Percentiles rank a stretch among this genome's conserved stretches.
Evolutionary conservation across 2,329 filamentous ascomycete species (phyloP).

Genomic region (Exophiala xenobiotica): DNA sequence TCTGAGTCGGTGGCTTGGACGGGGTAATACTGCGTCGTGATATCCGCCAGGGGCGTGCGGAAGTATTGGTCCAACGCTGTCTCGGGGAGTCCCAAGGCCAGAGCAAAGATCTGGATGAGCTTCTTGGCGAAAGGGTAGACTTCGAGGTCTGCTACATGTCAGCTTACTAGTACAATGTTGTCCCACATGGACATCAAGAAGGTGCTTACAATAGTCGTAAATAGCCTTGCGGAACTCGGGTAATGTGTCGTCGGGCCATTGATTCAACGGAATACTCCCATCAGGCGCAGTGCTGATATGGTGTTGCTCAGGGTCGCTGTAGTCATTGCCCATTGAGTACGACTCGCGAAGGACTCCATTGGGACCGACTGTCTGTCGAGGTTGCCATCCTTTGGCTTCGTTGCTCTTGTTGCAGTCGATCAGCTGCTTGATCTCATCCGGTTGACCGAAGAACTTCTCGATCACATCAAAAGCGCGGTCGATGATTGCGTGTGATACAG

Average conservation of each 20-base stretch:
- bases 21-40: slow-evolving; percentile 44
- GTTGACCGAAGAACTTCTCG: slow-evolving; percentile 36
- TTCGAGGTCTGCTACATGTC: neutral
- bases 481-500: slow-evolving; percentile 25
- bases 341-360: slow-evolving; percentile 34
- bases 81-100: slow-evolving; percentile 43
- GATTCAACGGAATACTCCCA: slow-evolving; percentile 30
- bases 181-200: no score
- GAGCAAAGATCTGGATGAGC: slow-evolving; percentile 38
- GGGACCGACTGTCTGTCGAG: neutral
- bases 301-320: slow-evolving; percentile 40
- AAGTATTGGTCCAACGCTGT: slow-evolving; percentile 40
- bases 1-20: slow-evolving; percentile 33
- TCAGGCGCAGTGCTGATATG: slow-evolving; percentile 29
- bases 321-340: slow-evolving; percentile 41
- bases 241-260: slow-evolving; percentile 36
- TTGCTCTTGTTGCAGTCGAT: slow-evolving; percentile 39
- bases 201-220: slow-evolving; percentile 38
- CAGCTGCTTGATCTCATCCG: slow-evolving; percentile 36
- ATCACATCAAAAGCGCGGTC: slow-evolving; percentile 31
- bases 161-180: no score
- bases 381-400: slow-evolving; percentile 34
- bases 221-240: slow-evolving; percentile 38
- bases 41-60: slow-evolving; percentile 44
- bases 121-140: slow-evolving; percentile 36